Evolutionary conservation across 768 basidiomycete species (phyloP), one percentile per base, ranked within the genome.

Genomic region (Trametes cubensis): DNA sequence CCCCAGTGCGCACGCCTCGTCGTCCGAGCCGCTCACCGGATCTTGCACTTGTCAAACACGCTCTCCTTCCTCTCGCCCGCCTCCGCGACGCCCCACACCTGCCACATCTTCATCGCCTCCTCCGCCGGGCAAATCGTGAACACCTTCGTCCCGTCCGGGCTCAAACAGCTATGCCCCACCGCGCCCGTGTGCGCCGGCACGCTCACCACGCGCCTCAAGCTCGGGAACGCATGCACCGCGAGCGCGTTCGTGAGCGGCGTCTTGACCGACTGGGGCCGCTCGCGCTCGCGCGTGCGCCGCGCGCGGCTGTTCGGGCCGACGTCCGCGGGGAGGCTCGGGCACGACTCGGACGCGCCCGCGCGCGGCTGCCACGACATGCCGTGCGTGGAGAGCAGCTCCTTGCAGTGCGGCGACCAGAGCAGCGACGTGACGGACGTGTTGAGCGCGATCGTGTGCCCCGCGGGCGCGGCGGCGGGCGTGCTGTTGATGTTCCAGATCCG

Each of bases 81-180:
- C 39, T 70, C 63, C 26, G 76, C 73, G 53, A 56, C 54, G 57
- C 60, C 69, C 87, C 87, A 89, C 34, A 88, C 85, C 63, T 85
- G 83, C 82, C 86, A 89, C 81, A 87, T 85, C 75, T 87, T 88
- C 74, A 89, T 86, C 49, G 84, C 82, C 71, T 88, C 85, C 64
- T 88, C 87, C 26, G 72, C 74, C 1, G 85, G 83, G 59, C 83
- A 87, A 8, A 86, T 80, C 34, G 87, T 87, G 67, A 88, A 88
- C 56, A 88, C 68, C 66, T 77, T 80, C 61, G 85, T 85, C 6
- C 87, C 86, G 53, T 84, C 81, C 3, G 86, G 87, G 40, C 85
- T 78, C 42, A 89, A 73, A 69, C 85, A 87, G 62, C 85, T 85
- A 61, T 88, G 85, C 14, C 81, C 81, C 13, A 88, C 78, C 4